Evolutionary conservation across 306 rosid genomes (phyloP).

Genomic region (Acmispon strigosus): DNA sequence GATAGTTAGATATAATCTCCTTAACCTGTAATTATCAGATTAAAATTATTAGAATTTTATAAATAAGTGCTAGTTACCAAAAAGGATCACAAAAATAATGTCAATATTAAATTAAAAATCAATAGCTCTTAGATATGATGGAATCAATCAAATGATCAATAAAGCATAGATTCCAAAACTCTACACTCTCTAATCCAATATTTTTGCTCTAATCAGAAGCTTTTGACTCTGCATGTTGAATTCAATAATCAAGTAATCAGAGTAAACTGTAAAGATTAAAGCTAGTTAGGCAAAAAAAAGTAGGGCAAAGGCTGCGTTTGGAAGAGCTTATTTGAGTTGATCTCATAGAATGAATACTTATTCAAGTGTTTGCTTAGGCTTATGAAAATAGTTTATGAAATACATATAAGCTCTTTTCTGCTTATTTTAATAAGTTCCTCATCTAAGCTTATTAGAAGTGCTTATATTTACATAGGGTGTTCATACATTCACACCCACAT

Average conservation of each 20-base stretch:
- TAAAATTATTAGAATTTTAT: background rate
- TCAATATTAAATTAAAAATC: background rate
- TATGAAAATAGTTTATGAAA: too few relatives aligned
- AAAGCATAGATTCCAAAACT: background rate
- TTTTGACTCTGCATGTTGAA: background rate
- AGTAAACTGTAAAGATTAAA: background rate
- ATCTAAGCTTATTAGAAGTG: too few relatives aligned
- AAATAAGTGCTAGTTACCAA: background rate
- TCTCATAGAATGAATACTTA: too few relatives aligned
- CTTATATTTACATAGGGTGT: too few relatives aligned
- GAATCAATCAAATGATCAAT: background rate
- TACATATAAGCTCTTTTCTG: too few relatives aligned
- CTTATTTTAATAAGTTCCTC: too few relatives aligned
- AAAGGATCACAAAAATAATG: background rate
- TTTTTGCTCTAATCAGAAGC: background rate
- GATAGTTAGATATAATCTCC: conserved; percentile 93
- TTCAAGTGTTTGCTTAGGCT: too few relatives aligned
- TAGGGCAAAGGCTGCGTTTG: too few relatives aligned
- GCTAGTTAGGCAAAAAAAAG: background rate
- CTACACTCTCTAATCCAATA: background rate
- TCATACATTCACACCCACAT: too few relatives aligned
- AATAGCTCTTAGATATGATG: background rate
- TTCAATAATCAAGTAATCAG: background rate
- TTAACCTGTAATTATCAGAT: conserved; percentile 42
- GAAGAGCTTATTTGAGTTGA: too few relatives aligned